Percentiles rank a stretch among this genome's conserved stretches.
These are phyloP conservation scores for Chlamydomonas asymmetrica DNA, from an alignment of 139 green algal species.

Conservation along the genomic window DNA sequence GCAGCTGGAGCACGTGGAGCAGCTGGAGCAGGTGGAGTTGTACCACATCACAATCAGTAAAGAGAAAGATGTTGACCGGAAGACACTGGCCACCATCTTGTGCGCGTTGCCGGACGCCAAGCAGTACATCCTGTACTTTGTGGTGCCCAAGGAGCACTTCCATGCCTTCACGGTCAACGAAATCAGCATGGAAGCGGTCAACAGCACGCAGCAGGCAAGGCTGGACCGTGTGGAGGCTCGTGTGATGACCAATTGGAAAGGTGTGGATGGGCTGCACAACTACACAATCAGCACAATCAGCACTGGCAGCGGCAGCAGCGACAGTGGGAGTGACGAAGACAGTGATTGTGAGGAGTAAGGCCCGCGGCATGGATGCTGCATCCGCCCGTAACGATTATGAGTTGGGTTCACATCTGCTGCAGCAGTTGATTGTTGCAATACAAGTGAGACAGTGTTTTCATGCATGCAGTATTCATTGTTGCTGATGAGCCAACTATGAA, in stretches of 20 bases:
- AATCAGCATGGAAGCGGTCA: slow-evolving; percentile 2
- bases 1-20: not conserved
- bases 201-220: not conserved
- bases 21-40: not conserved
- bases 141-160: slow-evolving; percentile 4
- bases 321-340: not conserved
- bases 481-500: too few relatives aligned
- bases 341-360: too few relatives aligned
- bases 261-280: slow-evolving; percentile 5
- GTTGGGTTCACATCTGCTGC: too few relatives aligned
- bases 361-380: too few relatives aligned
- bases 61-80: not conserved
- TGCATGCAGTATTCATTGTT: too few relatives aligned
- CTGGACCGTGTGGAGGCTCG: slow-evolving; percentile 3
- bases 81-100: slow-evolving; percentile 1
- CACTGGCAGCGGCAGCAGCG: too few relatives aligned
- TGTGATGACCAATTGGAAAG: too few relatives aligned
- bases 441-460: too few relatives aligned
- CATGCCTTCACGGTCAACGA: slow-evolving; percentile 2
- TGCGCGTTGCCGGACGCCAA: slow-evolving; percentile 10
- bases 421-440: too few relatives aligned
- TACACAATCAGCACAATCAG: slow-evolving; percentile 4
- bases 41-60: slow-evolving; percentile 5
- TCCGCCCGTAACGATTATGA: too few relatives aligned
- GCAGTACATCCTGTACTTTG: slow-evolving; percentile 24